These are phyloP conservation scores for Cyclocybe cylindracea DNA, from an alignment of 768 basidiomycete genomes.

Conservation along the genomic window DNA sequence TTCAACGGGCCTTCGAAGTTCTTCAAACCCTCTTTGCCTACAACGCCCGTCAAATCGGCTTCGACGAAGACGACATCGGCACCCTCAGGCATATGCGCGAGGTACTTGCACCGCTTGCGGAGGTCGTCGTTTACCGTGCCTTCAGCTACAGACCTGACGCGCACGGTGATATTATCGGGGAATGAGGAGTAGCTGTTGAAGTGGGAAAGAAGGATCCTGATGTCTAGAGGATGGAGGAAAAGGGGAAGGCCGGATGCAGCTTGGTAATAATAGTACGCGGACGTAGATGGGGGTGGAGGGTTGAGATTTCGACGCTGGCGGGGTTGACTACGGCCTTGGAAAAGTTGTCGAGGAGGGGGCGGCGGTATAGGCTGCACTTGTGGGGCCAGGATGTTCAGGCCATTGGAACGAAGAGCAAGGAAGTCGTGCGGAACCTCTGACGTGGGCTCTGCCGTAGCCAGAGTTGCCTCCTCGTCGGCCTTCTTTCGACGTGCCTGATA, in stretches of 20 bases:
- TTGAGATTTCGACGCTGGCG: conserved; percentile 79
- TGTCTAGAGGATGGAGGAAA: conserved; percentile 95
- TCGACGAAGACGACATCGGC: conserved; percentile 95
- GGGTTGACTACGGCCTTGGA: conserved; percentile 42
- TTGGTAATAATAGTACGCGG: conserved; percentile 96
- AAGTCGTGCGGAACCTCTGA: conserved; percentile 61
- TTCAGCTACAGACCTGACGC: conserved; percentile 76
- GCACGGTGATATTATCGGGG: conserved; percentile 78
- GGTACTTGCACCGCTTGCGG: conserved; percentile 93
- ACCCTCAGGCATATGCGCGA: conserved; percentile 87
- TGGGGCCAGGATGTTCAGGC: conserved; percentile 12
- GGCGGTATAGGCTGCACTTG: conserved; percentile 13
- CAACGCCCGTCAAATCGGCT: conserved; percentile 76
- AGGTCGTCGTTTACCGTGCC: conserved; percentile 91
- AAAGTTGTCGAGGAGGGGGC: conserved; percentile 8
- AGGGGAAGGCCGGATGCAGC: conserved; percentile 87
- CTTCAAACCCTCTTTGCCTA: conserved; percentile 73
- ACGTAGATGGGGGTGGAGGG: conserved; percentile 83
- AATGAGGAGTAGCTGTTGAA: conserved; percentile 81
- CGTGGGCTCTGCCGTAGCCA: conserved; percentile 2
- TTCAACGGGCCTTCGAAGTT: conserved; percentile 84
- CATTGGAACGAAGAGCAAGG: conserved; percentile 42
- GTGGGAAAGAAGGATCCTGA: conserved; percentile 86
- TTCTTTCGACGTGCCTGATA: conserved; percentile 29
- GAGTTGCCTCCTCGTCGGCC: conserved; percentile 22